Conservation (phyloP, 495 filamentous ascomycete species). For the Tetracladium marchalianum region DNA sequence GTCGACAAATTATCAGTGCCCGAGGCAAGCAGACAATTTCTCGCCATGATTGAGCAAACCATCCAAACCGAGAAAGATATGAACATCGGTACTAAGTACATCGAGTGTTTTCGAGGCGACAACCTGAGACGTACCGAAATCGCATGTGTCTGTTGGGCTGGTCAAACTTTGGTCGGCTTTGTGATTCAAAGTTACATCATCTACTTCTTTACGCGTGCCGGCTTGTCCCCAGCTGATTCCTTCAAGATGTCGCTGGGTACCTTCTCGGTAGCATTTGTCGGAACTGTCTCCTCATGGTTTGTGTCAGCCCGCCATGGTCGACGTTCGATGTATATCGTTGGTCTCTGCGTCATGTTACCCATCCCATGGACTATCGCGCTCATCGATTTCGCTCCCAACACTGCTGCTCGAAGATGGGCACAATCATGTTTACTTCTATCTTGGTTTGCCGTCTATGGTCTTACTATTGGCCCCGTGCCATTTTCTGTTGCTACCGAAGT, state of each 20-base stretch:
- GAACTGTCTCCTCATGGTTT: constrained; percentile 31
- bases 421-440: constrained; percentile 41
- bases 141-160: constrained; percentile 25
- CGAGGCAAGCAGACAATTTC: constrained; percentile 4
- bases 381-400: background rate
- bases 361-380: background rate
- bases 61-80: constrained; percentile 50
- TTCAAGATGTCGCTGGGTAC: constrained; percentile 30
- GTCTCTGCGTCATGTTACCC: constrained; percentile 2
- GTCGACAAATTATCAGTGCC: too few relatives aligned
- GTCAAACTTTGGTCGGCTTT: constrained; percentile 39
- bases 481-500: constrained; percentile 50
- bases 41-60: constrained; percentile 55
- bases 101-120: constrained; percentile 41
- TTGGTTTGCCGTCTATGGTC: constrained; percentile 41
- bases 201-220: constrained; percentile 53
- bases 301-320: background rate
- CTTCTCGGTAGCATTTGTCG: constrained; percentile 15
- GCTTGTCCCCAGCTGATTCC: constrained; percentile 32
- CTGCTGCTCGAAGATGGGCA: constrained; percentile 21
- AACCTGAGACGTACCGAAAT: constrained; percentile 47
- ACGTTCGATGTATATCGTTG: background rate
- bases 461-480: constrained; percentile 45
- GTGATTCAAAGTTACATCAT: constrained; percentile 59
- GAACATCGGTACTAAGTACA: constrained; percentile 47